Percentiles rank a stretch among this genome's conserved stretches.
Conservation (phyloP, 495 filamentous ascomycete genomes). For the Xylaria curta region DNA sequence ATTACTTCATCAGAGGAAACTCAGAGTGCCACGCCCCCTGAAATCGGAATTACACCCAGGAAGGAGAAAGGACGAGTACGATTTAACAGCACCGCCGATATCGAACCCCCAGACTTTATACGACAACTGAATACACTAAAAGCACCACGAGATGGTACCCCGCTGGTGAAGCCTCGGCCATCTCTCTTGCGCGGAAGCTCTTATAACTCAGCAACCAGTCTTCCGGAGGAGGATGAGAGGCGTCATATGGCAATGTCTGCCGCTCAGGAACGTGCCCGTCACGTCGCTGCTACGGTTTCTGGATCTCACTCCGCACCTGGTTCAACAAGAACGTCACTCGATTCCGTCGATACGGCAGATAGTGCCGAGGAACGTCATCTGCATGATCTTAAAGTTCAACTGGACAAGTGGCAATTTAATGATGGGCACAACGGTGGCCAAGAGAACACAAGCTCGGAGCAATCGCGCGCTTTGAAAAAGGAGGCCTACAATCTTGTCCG, state of each 20-base stretch:
- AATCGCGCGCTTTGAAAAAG: constrained; percentile 39
- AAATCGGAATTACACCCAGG: constrained; percentile 8
- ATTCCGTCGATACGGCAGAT: constrained; percentile 38
- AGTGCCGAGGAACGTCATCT: constrained; percentile 27
- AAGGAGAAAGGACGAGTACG: constrained; percentile 43
- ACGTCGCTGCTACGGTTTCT: constrained; percentile 41
- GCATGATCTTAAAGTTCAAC: constrained; percentile 27
- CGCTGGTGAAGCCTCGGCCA: constrained; percentile 36
- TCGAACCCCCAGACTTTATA: constrained; percentile 17
- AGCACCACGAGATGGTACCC: not conserved
- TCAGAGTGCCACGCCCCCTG: not conserved
- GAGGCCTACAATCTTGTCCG: constrained; percentile 58
- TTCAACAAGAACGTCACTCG: constrained; percentile 46
- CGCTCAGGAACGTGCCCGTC: constrained; percentile 47
- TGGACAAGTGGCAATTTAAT: constrained; percentile 34
- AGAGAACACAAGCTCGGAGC: constrained; percentile 30
- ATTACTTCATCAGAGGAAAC: not conserved
- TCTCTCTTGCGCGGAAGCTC: constrained; percentile 47
- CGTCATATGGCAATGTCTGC: constrained; percentile 45
- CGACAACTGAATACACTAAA: not conserved
- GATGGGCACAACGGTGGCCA: constrained; percentile 34
- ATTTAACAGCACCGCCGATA: constrained; percentile 40
- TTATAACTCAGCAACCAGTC: constrained; percentile 35
- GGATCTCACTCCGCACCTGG: constrained; percentile 46
- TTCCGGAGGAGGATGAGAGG: constrained; percentile 37